phyloP scores from a whole-genome alignment of 179 eudicot genomes.

The Beta macrorhiza region DNA sequence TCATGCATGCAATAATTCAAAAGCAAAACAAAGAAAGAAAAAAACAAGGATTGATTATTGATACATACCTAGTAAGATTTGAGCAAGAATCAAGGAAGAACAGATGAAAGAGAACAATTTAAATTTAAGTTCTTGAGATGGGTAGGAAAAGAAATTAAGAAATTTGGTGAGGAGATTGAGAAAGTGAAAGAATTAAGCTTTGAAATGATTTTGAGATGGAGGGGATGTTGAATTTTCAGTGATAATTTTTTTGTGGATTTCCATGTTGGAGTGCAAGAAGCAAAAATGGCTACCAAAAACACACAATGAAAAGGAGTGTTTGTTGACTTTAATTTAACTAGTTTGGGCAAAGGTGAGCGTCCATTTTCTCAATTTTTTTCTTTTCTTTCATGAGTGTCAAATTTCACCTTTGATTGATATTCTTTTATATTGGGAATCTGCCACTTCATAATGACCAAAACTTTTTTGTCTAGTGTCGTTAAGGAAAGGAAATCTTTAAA shows the following conservation, averaged over 20 bases:
- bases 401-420: neutral
- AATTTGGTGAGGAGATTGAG: neutral
- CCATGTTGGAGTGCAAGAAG: neutral
- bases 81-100: neutral
- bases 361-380: neutral
- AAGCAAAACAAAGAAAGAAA: too few relatives aligned
- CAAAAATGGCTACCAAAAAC: neutral
- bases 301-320: conserved; percentile 2
- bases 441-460: conserved; percentile 7
- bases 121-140: neutral
- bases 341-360: neutral
- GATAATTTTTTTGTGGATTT: neutral
- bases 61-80: conserved; percentile 6
- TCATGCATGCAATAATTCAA: conserved; percentile 11
- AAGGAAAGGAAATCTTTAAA: neutral
- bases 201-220: too few relatives aligned
- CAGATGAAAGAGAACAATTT: neutral
- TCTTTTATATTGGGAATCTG: neutral
- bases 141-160: neutral
- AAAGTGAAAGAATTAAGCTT: neutral
- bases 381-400: neutral
- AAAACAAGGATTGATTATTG: conserved; percentile 3
- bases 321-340: neutral
- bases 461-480: conserved; percentile 1
- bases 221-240: neutral